Evolutionary conservation across 139 green algal genomes (phyloP), one percentile per base, ranked within the genome.

Genomic region (Picochlorum sp.): DNA sequence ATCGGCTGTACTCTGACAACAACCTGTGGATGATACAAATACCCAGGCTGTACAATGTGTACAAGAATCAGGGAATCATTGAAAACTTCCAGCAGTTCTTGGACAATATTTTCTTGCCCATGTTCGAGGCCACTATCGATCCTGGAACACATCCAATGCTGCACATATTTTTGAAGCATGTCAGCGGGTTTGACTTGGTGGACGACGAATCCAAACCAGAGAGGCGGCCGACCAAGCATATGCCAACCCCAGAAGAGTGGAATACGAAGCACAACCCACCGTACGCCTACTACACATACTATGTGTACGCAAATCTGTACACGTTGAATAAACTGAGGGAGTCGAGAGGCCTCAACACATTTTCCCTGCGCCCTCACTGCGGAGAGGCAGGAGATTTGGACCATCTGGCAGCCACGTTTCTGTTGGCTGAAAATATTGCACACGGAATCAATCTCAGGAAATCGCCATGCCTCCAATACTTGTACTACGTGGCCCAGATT

Each of bases 381-480:
- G 84, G 84, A 63, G 92, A 98, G 85, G 94, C 94, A 18, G 94
- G 94, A 4, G 94, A 99, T 69, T 70, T 97, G 15, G 94, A 99
- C 79, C 94, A 99, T 78, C 75, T 99, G 61, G 92, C 83, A 49
- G 73, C 81, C 3, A 76, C 87, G 5, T 96, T 98, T 69, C 82
- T 99, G 79, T 65, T 94, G 69, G 84, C 82, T 28, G 82, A 98
- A 72, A 97, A 97, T 81, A 98, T 99, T 65, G 87, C 93, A 26
- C 94, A 99, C 78, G 92, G 94, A 66, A 98, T 97, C 86, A 98
- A 97, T 82, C 85, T 99, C 71, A 87, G 93, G 68, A 98, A 97
- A 80, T 84, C 63, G 10, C 90, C 89, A 15, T 78, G 70, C 62
- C 74, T 96, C 64, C 88, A 94, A 74, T 93, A 93, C 74, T 74